Evolutionary conservation across 1,284 basidiomycete genomes (phyloP).

Genomic region (Earliella scabrosa): DNA sequence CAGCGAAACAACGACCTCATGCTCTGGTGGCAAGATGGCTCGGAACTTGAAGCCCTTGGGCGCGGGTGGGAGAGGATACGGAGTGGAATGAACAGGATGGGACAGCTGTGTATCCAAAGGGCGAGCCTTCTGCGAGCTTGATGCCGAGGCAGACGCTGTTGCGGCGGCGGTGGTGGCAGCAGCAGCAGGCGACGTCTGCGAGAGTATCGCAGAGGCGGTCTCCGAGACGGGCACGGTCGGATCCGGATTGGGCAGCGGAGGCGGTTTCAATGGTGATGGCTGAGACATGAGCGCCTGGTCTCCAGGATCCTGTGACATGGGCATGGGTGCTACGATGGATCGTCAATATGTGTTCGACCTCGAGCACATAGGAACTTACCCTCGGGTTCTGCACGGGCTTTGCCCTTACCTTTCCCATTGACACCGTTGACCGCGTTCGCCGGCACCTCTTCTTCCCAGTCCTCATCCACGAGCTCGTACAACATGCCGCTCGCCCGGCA

Average conservation of each 20-base stretch:
- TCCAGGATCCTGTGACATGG: slow-evolving; percentile 2
- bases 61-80: slow-evolving; percentile 58
- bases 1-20: slow-evolving; percentile 68
- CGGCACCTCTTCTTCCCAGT: slow-evolving; percentile 54
- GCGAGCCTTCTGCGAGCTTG: slow-evolving; percentile 13
- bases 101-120: slow-evolving; percentile 41
- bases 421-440: neutral
- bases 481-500: slow-evolving; percentile 68
- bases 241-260: slow-evolving; percentile 36
- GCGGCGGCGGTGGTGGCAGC: slow-evolving; percentile 6
- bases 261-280: slow-evolving; percentile 37
- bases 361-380: neutral
- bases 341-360: neutral
- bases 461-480: slow-evolving; percentile 74
- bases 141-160: too few species aligned
- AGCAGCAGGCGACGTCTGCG: slow-evolving; percentile 19
- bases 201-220: slow-evolving; percentile 16
- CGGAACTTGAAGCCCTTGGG: slow-evolving; percentile 71
- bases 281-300: slow-evolving; percentile 31
- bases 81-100: slow-evolving; percentile 39
- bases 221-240: slow-evolving; percentile 27
- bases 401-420: slow-evolving; percentile 30
- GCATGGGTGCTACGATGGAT: neutral
- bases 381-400: neutral
- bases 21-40: slow-evolving; percentile 62